Evolutionary conservation across 768 basidiomycete species (phyloP), one percentile per base, ranked within the genome.

Genomic region (Hypholoma sublateritium): DNA sequence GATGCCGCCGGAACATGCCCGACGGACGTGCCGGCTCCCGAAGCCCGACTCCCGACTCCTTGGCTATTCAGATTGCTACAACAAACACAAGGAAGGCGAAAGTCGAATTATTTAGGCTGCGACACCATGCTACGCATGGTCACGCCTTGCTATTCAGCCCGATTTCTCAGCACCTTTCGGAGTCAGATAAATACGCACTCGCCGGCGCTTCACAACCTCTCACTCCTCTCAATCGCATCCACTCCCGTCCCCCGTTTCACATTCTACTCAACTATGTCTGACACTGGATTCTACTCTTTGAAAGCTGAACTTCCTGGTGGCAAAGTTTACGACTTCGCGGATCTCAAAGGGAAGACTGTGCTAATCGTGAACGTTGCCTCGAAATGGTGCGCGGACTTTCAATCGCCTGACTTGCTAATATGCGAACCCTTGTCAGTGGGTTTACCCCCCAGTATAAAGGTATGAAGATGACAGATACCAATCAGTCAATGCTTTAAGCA

Each of bases 381-480:
- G 12, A 74, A 82, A 64, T 93, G 91, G 89, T 87, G 59, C 37
- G 67, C 9, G 17, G 47, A 9, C 41, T 14, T 21, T 25, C n/a
- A 7, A 43, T 32, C 16, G 49, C 24, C 1, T 35, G 19, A 24
- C 5, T 14, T 25, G 6, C 36, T 39, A 13, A 45, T 25, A 21
- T 14, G 37, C 35, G 45, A 41, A 28, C 28, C 36, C 24, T 47
- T 25, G 36, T 64, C 56, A 92, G 90, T 65, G 90, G 90, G n/a
- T 91, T 92, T 67, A 91, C 90, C 9, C 86, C 89, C 5, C 89
- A 91, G 67, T 91, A 90, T 71, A 84, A 78, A 68, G 89, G 87
- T 81, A 55, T 43, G 66, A n/a, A n/a, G 25, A 28, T 28, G 12
- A 9, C 3, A 8, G 7, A 24, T 14, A 39, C 1, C 21, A 12